Evolutionary conservation across 2,329 filamentous ascomycete genomes (phyloP).

Genomic region (Penicillium expansum): DNA sequence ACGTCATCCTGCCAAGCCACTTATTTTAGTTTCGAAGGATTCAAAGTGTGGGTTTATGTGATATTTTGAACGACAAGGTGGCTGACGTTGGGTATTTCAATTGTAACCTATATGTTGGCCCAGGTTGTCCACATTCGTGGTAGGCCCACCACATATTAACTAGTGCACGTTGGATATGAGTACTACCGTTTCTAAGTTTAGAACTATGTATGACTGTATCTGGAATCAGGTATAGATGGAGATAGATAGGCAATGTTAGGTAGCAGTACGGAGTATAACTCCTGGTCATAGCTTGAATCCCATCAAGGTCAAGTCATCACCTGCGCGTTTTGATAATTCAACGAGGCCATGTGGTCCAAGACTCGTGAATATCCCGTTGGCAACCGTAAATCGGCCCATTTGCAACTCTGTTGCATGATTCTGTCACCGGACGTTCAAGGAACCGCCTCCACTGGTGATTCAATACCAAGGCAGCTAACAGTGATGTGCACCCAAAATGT

Average conservation of each 20-base stretch:
- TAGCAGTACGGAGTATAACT: background rate
- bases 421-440: background rate
- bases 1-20: background rate
- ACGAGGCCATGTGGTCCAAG: background rate
- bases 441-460: background rate
- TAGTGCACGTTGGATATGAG: background rate
- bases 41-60: background rate
- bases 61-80: background rate
- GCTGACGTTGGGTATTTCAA: background rate
- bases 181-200: background rate
- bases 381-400: background rate
- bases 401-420: slow-evolving; percentile 1
- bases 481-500: background rate
- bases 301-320: background rate
- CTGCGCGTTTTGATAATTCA: background rate
- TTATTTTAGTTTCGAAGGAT: background rate
- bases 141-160: background rate
- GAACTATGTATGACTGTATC: background rate
- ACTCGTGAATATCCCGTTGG: background rate
- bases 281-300: background rate
- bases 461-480: background rate
- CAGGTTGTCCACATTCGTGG: background rate
- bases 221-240: background rate
- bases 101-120: background rate
- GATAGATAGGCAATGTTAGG: background rate